phyloP scores from a whole-genome alignment of 139 green algal genomes.

The Gonium pectorale region DNA sequence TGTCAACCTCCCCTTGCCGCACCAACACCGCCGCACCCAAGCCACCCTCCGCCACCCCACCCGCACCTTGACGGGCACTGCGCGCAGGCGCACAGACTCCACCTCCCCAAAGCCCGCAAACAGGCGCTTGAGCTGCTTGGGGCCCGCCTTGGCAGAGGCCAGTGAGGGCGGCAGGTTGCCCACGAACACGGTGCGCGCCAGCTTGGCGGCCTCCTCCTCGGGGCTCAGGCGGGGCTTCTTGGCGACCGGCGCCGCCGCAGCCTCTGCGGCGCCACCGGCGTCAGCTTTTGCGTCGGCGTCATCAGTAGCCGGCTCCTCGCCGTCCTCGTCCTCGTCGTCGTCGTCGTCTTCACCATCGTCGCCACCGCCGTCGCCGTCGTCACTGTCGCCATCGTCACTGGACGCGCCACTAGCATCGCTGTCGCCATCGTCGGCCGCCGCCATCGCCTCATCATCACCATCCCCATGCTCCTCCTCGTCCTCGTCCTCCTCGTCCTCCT shows the following conservation, averaged over 20 bases:
- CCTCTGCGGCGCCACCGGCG: neutral
- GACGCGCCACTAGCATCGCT: too few relatives aligned
- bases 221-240: slow-evolving; percentile 4
- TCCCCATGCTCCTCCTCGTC: neutral
- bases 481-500: neutral
- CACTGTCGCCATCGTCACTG: neutral
- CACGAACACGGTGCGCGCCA: slow-evolving; percentile 90
- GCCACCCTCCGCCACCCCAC: neutral
- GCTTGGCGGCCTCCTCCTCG: slow-evolving; percentile 66
- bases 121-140: slow-evolving; percentile 68
- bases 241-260: neutral
- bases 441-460: neutral
- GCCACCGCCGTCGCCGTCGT: neutral
- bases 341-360: neutral
- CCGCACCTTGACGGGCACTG: slow-evolving; percentile 70
- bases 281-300: neutral
- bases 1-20: neutral
- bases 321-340: neutral
- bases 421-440: neutral
- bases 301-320: too few relatives aligned
- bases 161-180: slow-evolving; percentile 85
- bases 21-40: neutral
- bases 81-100: slow-evolving; percentile 84
- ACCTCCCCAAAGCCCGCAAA: slow-evolving; percentile 81
- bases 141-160: slow-evolving; percentile 33